A percentile compares a stretch with the other conserved stretches of the same genome.
These are phyloP conservation scores for Alnus glutinosa DNA, from an alignment of 306 rosid genomes.

Conservation along the genomic window DNA sequence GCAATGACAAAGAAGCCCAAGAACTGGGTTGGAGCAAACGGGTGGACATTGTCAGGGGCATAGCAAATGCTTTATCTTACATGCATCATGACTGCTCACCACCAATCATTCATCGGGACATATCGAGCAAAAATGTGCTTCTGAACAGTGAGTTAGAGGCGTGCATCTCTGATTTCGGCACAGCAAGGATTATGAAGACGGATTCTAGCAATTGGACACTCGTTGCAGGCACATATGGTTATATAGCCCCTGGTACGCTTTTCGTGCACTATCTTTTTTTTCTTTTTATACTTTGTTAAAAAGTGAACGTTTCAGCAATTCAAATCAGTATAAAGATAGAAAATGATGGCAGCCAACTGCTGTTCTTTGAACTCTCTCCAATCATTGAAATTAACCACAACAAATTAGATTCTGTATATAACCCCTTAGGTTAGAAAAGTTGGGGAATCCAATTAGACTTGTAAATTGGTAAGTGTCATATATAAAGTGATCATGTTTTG, in stretches of 20 bases:
- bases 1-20: background rate
- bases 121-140: background rate
- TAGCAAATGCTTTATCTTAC: background rate
- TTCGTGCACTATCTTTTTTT: background rate
- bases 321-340: background rate
- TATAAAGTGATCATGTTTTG: no score
- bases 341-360: no score
- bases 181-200: background rate
- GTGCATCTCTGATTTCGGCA: conserved; percentile 1
- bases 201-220: background rate
- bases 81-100: no score
- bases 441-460: no score
- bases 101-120: background rate
- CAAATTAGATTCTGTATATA: no score
- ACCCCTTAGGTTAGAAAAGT: no score
- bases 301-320: background rate
- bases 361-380: no score
- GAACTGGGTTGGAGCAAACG: background rate
- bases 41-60: background rate
- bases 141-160: background rate
- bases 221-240: background rate
- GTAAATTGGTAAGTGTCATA: no score
- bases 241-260: background rate
- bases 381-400: no score
- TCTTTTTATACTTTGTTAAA: background rate